phyloP scores from a whole-genome alignment of 805 yeast genomes.

The Saccharomycopsis sp. region DNA sequence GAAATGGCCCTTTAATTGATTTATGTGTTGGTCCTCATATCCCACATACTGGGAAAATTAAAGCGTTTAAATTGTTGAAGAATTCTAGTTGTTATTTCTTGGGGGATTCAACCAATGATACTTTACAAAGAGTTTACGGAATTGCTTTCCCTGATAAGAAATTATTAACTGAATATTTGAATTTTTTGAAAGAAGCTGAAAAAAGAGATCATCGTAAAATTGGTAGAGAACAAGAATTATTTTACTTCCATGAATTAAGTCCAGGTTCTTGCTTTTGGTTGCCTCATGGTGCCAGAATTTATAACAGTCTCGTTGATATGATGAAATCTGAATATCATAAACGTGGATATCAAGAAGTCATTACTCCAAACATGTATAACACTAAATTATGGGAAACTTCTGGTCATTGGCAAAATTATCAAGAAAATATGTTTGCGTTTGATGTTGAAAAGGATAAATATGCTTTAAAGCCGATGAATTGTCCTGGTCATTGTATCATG shows the following conservation, averaged over 20 bases:
- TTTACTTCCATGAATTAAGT: slow-evolving; percentile 91
- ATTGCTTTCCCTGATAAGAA: slow-evolving; percentile 98
- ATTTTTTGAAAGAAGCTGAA: slow-evolving; percentile 93
- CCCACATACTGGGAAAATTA: slow-evolving; percentile 94
- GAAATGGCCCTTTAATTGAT: slow-evolving; percentile 96
- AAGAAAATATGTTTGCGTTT: slow-evolving; percentile 94
- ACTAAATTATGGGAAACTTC: slow-evolving; percentile 97
- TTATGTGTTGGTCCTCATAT: slow-evolving; percentile 97
- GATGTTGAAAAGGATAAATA: slow-evolving; percentile 94
- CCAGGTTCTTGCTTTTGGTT: slow-evolving; percentile 99
- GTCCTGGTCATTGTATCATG: slow-evolving; percentile 90
- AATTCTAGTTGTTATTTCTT: slow-evolving; percentile 94
- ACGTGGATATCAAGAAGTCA: slow-evolving; percentile 97
- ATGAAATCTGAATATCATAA: slow-evolving; percentile 78
- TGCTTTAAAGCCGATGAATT: slow-evolving; percentile 93
- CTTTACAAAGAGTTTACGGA: slow-evolving; percentile 96
- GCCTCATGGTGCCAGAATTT: slow-evolving; percentile 98
- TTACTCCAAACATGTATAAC: slow-evolving; percentile 98
- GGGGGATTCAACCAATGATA: slow-evolving; percentile 89
- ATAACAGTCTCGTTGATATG: slow-evolving; percentile 76
- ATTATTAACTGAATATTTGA: slow-evolving; percentile 87
- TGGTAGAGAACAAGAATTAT: slow-evolving; percentile 94
- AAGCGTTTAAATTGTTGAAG: slow-evolving; percentile 88
- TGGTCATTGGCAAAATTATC: slow-evolving; percentile 97
- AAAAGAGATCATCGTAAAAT: slow-evolving; percentile 93